Base-by-base conservation (phyloP, 306 rosid species). In the Begonia fuchsioides region DNA sequence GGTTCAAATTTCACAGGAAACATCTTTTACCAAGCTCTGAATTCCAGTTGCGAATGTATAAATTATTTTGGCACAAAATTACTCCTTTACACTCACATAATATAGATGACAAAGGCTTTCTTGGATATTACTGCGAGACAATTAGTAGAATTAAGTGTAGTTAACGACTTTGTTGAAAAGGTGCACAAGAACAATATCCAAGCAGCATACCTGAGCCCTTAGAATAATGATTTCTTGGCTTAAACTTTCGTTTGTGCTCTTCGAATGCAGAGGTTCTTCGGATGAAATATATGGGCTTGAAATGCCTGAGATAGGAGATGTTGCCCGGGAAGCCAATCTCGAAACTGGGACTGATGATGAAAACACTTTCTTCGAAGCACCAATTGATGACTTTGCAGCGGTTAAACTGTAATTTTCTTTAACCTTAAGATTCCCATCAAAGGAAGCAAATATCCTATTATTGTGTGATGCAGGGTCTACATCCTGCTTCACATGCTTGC, bases 301-400 rank as follows among this genome's bases (percentile, higher is more conserved):
- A 67, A 57, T 78, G 55, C 68, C 67, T 50, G 87, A 81, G 67
- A 53, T 63, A 52, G 95, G 88, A 69, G 97, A 83, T 55, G 83
- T 13, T 38, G 68, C 70, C 64, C 53, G 79, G 57, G 86, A 84
- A 65, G 73, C 63, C 55, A 62, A 56, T 72, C 76, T 71, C 57
- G 76, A 59, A 56, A 64, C 69, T 56, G 80, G 73, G 58, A 72
- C 59, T 17, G 78, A 78, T 72, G 71, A 55, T 56, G 79, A 64
- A 48, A 53, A 16, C 52, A 52, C 52, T 51, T 68, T 81, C 68
- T 54, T 66, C 32, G 75, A 64, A 58, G 60, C 66, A 48, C 57
- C 67, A 17, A 49, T 49, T 38, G 62, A 63, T 70, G 65, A 61
- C 62, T 49, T 65, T 55, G 83, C 55, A 68, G 74, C 61, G 56